Base-by-base conservation (phyloP, 495 filamentous ascomycete genomes). In the Trypethelium eluteriae region DNA sequence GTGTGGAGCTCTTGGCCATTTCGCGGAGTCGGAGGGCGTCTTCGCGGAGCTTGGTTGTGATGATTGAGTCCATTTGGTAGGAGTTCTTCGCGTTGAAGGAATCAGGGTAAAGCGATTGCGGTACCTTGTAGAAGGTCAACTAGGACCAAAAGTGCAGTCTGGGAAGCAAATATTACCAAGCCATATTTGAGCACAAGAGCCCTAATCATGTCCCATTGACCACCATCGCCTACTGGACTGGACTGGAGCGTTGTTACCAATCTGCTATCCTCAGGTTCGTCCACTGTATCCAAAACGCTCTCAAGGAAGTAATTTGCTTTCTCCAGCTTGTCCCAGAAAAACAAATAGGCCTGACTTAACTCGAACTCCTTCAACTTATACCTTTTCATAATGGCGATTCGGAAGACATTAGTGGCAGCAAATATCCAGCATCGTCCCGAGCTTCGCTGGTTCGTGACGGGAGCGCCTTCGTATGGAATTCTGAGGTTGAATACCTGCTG, bases 301-400 rank as follows among this genome's bases (percentile, higher is more conserved):
- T 93, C 90, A 34, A 94, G 81, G 79, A 94, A 94, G 74, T 82
- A 96, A 72, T 95, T 95, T 7, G 88, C 85, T 74, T 96, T 96
- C 77, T 96, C 92, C 32, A 95, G 83, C 77, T 96, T 96, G 75
- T 96, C 91, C 86, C 89, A 95, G 83, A 90, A 96, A 79, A 92
- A 94, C n/a, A 95, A 83, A 71, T 94, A 96, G 2, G 87, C 84
- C 71, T 96, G 92, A 41, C 86, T 89, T 2, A 96, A 82, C 79
- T 96, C 88, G 73, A 90, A 93, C n/a, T 83, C 77, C n/a, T 83
- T 78, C 9, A 95, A 83, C 61, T 85, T 83, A 74, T 93, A 89
- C 69, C 86, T 85, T 73, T 89, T 86, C 84, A 94, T 94, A 46
- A 95, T 77, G 0, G 89, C 87, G 4, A 95, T 81, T 9, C 91